Conservation (phyloP, 495 filamentous ascomycete genomes). For the Astrothelium macrocarpum region DNA sequence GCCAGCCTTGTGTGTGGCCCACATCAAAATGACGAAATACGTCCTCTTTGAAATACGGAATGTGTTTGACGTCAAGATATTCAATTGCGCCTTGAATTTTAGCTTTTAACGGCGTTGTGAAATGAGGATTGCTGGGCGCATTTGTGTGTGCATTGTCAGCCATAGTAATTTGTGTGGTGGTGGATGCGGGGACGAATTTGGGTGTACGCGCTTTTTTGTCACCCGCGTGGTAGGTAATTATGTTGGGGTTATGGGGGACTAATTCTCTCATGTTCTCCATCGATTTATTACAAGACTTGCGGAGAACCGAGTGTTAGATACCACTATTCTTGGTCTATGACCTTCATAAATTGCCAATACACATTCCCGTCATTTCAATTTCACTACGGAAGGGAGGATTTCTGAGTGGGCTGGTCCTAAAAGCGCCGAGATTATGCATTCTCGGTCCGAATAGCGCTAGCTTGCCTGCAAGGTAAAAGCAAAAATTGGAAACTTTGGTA, state of each 20-base stretch:
- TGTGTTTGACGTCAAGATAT: slow-evolving; percentile 5
- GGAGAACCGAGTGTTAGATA: no score
- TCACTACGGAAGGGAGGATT: background rate
- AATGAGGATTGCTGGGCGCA: background rate
- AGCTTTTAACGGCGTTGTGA: background rate
- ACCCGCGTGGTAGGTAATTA: background rate
- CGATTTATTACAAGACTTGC: no score
- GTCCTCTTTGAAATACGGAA: background rate
- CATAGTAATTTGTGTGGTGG: no score
- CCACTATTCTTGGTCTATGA: no score
- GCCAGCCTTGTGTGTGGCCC: background rate
- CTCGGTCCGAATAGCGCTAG: background rate
- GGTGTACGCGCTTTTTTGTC: background rate
- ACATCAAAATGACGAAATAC: slow-evolving; percentile 10
- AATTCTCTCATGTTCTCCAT: no score
- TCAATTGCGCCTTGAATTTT: slow-evolving; percentile 7
- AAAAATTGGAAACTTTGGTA: background rate
- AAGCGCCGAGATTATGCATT: background rate
- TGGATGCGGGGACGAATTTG: background rate
- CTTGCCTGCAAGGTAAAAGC: background rate
- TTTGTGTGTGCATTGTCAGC: background rate
- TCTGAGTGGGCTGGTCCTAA: background rate
- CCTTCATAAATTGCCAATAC: no score
- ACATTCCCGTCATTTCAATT: no score
- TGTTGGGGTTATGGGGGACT: no score